These are phyloP conservation scores for Sherardia arvensis DNA, from an alignment of 257 asterid genomes.

Conservation along the genomic window DNA sequence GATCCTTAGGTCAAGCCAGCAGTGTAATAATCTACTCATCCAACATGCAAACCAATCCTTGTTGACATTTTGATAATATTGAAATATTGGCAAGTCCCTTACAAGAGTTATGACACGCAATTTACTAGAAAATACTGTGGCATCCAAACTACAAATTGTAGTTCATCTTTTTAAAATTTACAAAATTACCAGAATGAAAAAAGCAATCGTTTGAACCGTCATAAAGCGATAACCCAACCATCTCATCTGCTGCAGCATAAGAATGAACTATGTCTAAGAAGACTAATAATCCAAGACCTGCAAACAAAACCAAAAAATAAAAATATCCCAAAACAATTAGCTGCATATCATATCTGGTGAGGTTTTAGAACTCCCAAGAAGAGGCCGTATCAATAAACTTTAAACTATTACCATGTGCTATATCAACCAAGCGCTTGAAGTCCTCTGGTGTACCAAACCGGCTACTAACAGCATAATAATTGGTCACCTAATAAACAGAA, in stretches of 20 bases:
- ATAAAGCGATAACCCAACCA: constrained; percentile 86
- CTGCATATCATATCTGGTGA: constrained; percentile 5
- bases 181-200: constrained; percentile 70
- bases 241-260: constrained; percentile 96
- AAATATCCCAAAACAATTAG: neutral
- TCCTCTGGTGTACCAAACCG: constrained; percentile 97
- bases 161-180: neutral
- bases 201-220: constrained; percentile 99
- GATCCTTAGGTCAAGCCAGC: neutral
- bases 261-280: constrained; percentile 90
- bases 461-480: constrained; percentile 87
- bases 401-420: constrained; percentile 69
- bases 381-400: neutral
- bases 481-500: constrained; percentile 57
- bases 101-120: neutral
- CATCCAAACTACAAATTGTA: neutral
- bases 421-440: constrained; percentile 90
- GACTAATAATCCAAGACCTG: constrained; percentile 86
- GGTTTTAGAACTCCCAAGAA: constrained; percentile 4
- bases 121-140: neutral
- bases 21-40: neutral
- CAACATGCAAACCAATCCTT: neutral
- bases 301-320: constrained; percentile 8
- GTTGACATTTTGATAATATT: neutral
- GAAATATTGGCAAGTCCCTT: neutral